phyloP scores from a whole-genome alignment of 2,329 filamentous ascomycete species.

The Aureobasidium sp. region DNA sequence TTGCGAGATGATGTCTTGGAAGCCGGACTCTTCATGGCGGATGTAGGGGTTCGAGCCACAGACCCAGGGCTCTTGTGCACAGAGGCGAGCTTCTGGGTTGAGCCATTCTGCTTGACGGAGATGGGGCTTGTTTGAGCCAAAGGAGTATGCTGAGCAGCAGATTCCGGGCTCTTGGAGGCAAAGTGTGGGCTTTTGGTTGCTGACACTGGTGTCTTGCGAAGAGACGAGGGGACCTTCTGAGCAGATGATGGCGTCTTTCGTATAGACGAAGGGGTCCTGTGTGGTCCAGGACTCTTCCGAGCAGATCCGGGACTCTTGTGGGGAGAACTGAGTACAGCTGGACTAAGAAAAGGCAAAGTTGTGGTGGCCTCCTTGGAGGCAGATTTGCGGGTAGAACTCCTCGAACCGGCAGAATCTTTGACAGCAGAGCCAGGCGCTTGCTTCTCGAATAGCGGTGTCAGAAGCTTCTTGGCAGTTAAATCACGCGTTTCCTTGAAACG shows the following conservation, averaged over 20 bases:
- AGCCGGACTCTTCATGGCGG: background rate
- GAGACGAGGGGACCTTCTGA: background rate
- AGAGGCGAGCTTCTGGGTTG: background rate
- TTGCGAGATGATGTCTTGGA: conserved; percentile 4
- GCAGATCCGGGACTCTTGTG: background rate
- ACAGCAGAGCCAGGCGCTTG: conserved; percentile 24
- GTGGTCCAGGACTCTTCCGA: background rate
- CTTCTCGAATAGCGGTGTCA: conserved; percentile 31
- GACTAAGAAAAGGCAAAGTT: background rate
- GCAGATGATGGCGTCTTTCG: background rate
- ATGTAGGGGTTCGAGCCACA: background rate
- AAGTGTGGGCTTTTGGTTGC: background rate
- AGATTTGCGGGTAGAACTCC: conserved; percentile 12
- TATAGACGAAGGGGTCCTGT: background rate
- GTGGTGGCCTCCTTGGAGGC: background rate
- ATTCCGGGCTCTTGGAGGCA: background rate
- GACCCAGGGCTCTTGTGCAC: background rate
- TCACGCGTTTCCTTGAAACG: conserved; percentile 51
- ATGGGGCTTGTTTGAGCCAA: conserved; percentile 1
- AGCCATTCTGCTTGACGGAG: conserved; percentile 4
- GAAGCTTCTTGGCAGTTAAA: conserved; percentile 27
- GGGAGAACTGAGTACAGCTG: background rate
- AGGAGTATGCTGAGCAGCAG: conserved; percentile 2
- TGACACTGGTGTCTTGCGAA: background rate
- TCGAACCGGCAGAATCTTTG: conserved; percentile 19